phyloP scores from a whole-genome alignment of 2,329 filamentous ascomycete species.

The Fusarium veterinarium region DNA sequence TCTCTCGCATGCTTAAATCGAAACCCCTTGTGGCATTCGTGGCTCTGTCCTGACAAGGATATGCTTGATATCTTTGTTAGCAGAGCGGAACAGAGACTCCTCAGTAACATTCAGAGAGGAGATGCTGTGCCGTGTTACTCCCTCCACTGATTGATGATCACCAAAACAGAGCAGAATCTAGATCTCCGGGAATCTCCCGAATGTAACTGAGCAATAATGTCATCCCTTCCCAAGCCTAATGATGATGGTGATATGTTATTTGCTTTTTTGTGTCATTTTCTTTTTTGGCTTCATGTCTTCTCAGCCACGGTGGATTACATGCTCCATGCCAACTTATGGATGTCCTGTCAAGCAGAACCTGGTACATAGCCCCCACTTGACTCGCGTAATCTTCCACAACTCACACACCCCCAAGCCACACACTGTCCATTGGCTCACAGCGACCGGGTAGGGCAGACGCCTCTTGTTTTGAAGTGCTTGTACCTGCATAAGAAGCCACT shows the following conservation, averaged over 20 bases:
- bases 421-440: constrained; percentile 16
- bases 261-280: constrained; percentile 2
- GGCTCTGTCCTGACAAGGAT: constrained; percentile 10
- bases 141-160: neutral
- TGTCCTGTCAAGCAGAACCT: neutral
- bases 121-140: constrained; percentile 1
- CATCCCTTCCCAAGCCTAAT: neutral
- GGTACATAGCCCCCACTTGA: constrained; percentile 7
- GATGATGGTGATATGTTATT: neutral
- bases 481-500: constrained; percentile 40
- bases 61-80: constrained; percentile 11
- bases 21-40: neutral
- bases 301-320: constrained; percentile 1
- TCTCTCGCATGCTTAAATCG: neutral
- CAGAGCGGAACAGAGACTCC: neutral
- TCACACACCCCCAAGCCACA: constrained; percentile 30
- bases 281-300: neutral
- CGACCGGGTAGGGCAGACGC: constrained; percentile 28
- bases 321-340: neutral
- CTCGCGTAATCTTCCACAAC: constrained; percentile 1
- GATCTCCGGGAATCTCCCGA: constrained; percentile 11
- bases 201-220: constrained; percentile 25
- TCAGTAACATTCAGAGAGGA: neutral
- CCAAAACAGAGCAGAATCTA: neutral
- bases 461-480: constrained; percentile 22